phyloP scores from a whole-genome alignment of 495 filamentous ascomycete species.

The Neohortaea acidophila region DNA sequence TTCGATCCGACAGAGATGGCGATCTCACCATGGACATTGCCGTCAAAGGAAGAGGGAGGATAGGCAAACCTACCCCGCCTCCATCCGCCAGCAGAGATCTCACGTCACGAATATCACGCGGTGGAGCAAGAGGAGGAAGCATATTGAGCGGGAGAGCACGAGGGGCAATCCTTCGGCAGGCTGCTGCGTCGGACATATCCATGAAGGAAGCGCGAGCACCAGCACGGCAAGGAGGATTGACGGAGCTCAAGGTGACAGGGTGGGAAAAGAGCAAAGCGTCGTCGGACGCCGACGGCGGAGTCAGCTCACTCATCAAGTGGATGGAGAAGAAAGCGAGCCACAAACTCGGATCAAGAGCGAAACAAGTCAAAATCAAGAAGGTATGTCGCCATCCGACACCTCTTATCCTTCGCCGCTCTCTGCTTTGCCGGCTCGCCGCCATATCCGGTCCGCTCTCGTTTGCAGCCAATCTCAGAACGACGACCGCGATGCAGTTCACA shows the following conservation, averaged over 20 bases:
- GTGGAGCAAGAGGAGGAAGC: background rate
- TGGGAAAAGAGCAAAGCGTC: constrained; percentile 64
- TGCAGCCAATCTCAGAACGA: constrained; percentile 45
- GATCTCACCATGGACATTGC: constrained; percentile 63
- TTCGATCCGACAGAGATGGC: constrained; percentile 53
- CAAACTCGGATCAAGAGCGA: constrained; percentile 35
- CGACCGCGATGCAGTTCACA: constrained; percentile 28
- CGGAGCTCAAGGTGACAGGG: constrained; percentile 43
- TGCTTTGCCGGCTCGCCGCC: constrained; percentile 3
- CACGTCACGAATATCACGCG: background rate
- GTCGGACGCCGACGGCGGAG: constrained; percentile 51
- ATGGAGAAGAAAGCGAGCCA: constrained; percentile 61
- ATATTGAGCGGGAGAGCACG: constrained; percentile 11
- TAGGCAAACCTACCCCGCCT: constrained; percentile 7
- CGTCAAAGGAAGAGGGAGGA: constrained; percentile 28
- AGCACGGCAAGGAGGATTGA: constrained; percentile 7
- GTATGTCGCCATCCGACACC: constrained; percentile 49
- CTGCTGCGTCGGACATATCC: constrained; percentile 9
- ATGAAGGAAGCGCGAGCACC: constrained; percentile 8
- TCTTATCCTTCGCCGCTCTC: constrained; percentile 20
- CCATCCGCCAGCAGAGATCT: background rate
- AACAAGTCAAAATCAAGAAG: constrained; percentile 59
- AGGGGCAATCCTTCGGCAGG: constrained; percentile 12
- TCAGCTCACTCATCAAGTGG: constrained; percentile 56
- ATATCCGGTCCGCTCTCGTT: constrained; percentile 41